These are phyloP conservation scores for Porpolomopsis calyptriformis DNA, from an alignment of 768 basidiomycete species.

Conservation along the genomic window DNA sequence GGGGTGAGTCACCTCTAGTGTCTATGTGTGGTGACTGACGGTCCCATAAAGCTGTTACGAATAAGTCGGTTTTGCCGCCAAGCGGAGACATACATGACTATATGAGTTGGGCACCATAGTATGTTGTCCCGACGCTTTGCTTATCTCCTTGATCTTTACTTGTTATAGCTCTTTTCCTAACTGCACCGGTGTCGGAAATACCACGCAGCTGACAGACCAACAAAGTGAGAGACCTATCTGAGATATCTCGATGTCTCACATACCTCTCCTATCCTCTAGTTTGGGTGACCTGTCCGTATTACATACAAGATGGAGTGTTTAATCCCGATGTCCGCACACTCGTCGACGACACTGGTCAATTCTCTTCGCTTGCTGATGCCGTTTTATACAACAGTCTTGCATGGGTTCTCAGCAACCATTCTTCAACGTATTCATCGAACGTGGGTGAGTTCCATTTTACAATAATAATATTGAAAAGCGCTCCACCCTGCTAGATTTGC, in stretches of 20 bases:
- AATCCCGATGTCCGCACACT: slow-evolving; percentile 53
- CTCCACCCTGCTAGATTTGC: too few species aligned
- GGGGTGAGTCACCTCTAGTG: too few species aligned
- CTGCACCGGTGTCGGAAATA: slow-evolving; percentile 48
- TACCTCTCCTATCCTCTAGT: slow-evolving; percentile 25
- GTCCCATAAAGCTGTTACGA: too few species aligned
- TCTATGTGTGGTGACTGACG: too few species aligned
- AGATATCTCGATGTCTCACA: neutral
- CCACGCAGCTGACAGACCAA: slow-evolving; percentile 41
- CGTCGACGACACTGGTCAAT: slow-evolving; percentile 46
- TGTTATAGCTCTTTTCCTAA: slow-evolving; percentile 47
- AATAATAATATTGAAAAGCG: too few species aligned
- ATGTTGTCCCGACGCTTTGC: slow-evolving; percentile 14
- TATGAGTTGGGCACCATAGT: slow-evolving; percentile 67
- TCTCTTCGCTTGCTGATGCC: slow-evolving; percentile 45
- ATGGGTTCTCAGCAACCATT: slow-evolving; percentile 32
- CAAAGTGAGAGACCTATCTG: slow-evolving; percentile 29
- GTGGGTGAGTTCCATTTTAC: too few species aligned
- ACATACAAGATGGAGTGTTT: slow-evolving; percentile 46
- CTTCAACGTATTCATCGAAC: slow-evolving; percentile 31
- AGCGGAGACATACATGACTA: too few species aligned
- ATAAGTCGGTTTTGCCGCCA: too few species aligned
- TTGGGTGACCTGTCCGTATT: slow-evolving; percentile 50
- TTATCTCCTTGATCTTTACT: neutral
- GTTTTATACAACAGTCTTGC: slow-evolving; percentile 51